Base-by-base conservation (phyloP, 2,329 filamentous ascomycete species). In the Fusarium udum region DNA sequence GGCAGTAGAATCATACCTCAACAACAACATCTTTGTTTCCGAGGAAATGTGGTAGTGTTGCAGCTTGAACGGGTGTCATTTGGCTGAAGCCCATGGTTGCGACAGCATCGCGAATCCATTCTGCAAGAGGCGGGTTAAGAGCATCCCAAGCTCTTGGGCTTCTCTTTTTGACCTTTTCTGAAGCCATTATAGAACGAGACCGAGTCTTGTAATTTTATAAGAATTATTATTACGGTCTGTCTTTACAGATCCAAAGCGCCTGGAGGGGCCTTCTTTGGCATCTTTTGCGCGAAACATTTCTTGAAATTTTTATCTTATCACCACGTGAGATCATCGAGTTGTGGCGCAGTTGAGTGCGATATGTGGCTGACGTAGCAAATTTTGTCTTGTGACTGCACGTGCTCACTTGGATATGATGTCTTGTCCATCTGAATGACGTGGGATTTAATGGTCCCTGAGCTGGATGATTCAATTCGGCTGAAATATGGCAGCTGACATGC, bases 21-120 rank as follows among this genome's bases (percentile, higher is more conserved):
- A 97, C 95, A 2, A 97, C 95, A 9, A 97, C 93, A 82, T 97
- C 95, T 79, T 97, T 97, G 81, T 97, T 93, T 58, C 91, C 92
- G 83, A 95, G 91, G 80, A 97, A 96, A 58, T 97, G 89, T 18
- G 95, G 94, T 74, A 98, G 92, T 9, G 94, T 92, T 67, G 94
- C 95, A 49, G 95, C 94, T 84, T 98, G 95, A n/a, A 98, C 95
- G 2, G 95, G 95, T 7, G 95, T 98, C 88, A 96, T 95, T 80
- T 92, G 92, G 72, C 87, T 85, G 82, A 97, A 97, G 69, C 94
- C 94, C 92, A 96, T 95, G 73, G 91, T 90, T 56, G 91, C 87
- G 55, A 97, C 91, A 67, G 94, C 95, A 74, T 97, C 93, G 61
- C 96, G 85, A 64, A 96, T 90, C 94, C 95, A 98, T 89, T 82